phyloP scores from a whole-genome alignment of 805 yeast species.

The Candida qinlingensis region DNA sequence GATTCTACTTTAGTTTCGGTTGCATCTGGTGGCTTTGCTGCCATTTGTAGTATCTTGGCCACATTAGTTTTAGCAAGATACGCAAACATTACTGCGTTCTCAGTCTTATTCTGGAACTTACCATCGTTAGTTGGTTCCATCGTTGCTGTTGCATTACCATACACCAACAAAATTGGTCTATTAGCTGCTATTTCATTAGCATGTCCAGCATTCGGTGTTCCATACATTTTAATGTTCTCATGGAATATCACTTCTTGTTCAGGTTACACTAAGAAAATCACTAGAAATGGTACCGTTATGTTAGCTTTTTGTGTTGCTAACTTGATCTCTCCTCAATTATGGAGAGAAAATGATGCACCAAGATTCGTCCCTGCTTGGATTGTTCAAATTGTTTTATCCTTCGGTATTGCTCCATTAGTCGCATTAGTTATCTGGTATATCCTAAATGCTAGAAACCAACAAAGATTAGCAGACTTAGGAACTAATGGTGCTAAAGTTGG shows the following conservation, averaged over 20 bases:
- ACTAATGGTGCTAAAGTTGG: conserved; percentile 22
- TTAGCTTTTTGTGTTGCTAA: conserved; percentile 44
- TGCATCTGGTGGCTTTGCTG: conserved; percentile 47
- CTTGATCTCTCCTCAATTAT: conserved; percentile 51
- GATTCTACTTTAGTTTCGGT: conserved; percentile 48
- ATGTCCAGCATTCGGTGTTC: conserved; percentile 38
- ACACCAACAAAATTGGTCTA: conserved; percentile 39
- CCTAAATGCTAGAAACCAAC: conserved; percentile 38
- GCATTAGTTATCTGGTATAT: conserved; percentile 40
- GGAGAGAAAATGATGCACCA: conserved; percentile 45
- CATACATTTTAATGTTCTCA: conserved; percentile 34
- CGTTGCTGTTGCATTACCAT: conserved; percentile 39
- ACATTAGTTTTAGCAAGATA: conserved; percentile 25
- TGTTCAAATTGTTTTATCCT: conserved; percentile 50
- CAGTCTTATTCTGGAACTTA: conserved; percentile 33
- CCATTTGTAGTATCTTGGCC: conserved; percentile 34
- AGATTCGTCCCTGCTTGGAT: conserved; percentile 44
- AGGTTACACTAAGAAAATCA: conserved; percentile 46
- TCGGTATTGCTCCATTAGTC: conserved; percentile 39
- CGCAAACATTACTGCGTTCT: conserved; percentile 33
- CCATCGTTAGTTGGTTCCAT: conserved; percentile 43
- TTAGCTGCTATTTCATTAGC: conserved; percentile 46
- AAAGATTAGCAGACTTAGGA: conserved; percentile 27
- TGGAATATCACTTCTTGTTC: conserved; percentile 33
- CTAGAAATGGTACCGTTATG: conserved; percentile 41